Conservation (phyloP, 2,329 filamentous ascomycete genomes). For the Periconia sp. region DNA sequence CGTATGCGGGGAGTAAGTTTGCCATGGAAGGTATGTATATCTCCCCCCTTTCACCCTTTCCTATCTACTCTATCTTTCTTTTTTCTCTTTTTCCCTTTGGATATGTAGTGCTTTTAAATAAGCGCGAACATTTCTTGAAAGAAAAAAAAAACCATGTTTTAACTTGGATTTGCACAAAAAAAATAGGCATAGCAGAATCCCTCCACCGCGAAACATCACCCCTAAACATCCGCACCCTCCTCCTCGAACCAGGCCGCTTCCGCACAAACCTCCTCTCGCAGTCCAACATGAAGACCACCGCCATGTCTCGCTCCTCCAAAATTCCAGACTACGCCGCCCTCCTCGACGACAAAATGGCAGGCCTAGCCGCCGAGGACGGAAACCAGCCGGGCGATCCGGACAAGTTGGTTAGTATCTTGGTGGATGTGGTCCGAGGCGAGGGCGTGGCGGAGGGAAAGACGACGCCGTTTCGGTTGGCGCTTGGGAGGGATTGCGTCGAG, state of each 20-base stretch:
- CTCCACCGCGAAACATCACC: slow-evolving; percentile 5
- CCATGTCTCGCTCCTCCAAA: background rate
- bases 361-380: slow-evolving; percentile 2
- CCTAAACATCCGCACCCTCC: slow-evolving; percentile 6
- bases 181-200: slow-evolving; percentile 8
- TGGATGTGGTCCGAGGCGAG: slow-evolving; percentile 21
- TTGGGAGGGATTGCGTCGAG: slow-evolving; percentile 42
- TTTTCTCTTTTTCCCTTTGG: too few relatives aligned
- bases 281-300: background rate
- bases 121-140: too few relatives aligned
- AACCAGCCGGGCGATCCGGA: slow-evolving; percentile 8
- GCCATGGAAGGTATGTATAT: slow-evolving; percentile 5
- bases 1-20: slow-evolving; percentile 11
- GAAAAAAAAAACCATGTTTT: background rate
- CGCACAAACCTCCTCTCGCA: slow-evolving; percentile 9
- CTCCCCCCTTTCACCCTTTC: too few relatives aligned
- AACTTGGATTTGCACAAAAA: background rate
- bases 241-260: slow-evolving; percentile 11
- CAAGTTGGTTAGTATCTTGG: slow-evolving; percentile 33
- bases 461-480: slow-evolving; percentile 30
- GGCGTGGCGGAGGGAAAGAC: slow-evolving; percentile 26
- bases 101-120: too few relatives aligned
- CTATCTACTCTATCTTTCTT: too few relatives aligned
- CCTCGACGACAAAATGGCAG: slow-evolving; percentile 2
- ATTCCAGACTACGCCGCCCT: background rate